Conservation (phyloP, 192 early-diverging fungal species). For the Coemansia javaensis region DNA sequence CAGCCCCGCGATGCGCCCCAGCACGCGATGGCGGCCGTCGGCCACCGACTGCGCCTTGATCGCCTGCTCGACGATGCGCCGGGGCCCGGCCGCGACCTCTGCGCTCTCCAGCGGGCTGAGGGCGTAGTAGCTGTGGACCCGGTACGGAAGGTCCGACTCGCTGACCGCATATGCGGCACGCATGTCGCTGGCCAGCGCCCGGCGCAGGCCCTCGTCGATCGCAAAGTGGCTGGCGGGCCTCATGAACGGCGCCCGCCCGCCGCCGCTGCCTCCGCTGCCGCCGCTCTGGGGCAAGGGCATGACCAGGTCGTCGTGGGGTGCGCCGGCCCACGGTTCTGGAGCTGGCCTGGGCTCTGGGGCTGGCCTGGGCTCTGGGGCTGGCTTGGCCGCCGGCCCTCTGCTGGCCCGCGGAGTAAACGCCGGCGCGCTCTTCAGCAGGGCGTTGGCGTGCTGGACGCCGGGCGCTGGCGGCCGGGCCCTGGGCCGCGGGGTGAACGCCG, state of each 20-base stretch:
- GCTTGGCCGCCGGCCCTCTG: too few species aligned
- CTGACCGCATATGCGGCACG: conserved; percentile 27
- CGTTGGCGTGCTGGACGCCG: too few species aligned
- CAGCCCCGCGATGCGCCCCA: conserved; percentile 79
- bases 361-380: too few species aligned
- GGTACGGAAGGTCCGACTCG: conserved; percentile 64
- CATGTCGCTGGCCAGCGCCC: conserved; percentile 64
- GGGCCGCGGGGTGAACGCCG: conserved; percentile 26
- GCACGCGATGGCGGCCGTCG: conserved; percentile 80
- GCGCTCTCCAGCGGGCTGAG: conserved; percentile 61
- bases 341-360: too few species aligned
- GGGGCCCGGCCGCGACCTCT: conserved; percentile 54
- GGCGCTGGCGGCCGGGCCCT: too few species aligned
- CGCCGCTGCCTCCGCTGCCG: too few species aligned
- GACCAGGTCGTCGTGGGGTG: conserved; percentile 30
- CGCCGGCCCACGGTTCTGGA: too few species aligned
- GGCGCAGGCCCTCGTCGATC: conserved; percentile 76
- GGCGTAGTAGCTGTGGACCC: conserved; percentile 88
- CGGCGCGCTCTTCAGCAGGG: too few species aligned
- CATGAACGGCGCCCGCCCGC: conserved; percentile 70
- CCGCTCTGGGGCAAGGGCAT: conserved; percentile 13
- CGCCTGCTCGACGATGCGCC: conserved; percentile 63
- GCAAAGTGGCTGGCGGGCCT: conserved; percentile 78
- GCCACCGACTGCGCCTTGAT: conserved; percentile 81
- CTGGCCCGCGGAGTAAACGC: too few species aligned